Evolutionary conservation across 1,139 yeast species (phyloP), one percentile per base, ranked within the genome.

Genomic region (Kazachstania sp.): DNA sequence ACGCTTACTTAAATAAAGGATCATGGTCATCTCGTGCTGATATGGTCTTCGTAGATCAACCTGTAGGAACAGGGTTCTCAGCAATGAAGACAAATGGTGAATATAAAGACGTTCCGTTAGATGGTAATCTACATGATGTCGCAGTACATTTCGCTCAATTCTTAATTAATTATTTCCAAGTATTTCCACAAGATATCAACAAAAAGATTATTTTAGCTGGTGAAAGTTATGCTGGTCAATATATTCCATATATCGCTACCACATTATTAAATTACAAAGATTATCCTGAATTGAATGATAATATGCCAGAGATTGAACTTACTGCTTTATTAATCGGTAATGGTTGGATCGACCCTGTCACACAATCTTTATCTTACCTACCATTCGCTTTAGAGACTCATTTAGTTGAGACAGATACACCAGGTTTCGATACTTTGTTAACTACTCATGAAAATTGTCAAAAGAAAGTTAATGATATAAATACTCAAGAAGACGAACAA

Each of bases 191-290:
- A 45, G 88, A 86, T 54, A 56, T 67, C 12, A 61, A 62, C 13
- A 81, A 85, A 53, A 85, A 86, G 34, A 69, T 92, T 4, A 81
- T 79, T 55, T 65, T 92, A 43, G 95, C 96, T 0, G 99, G 99
- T 26, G 98, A 92, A 67, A 86, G 95, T 56, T 94, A 83, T 68
- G 97, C 98, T 1, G 99, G 99, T 23, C 97, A 92, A 64, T 92
- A 87, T 64, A 84, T 92, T 49, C 98, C 98, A 1, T 86, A 84
- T 64, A 77, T 90, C 49, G 95, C 94, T 0, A 69, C 75, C 43
- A 80, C 78, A 1, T 73, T 90, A 16, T 58, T 79, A 46, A 26
- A 35, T 19, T 16, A 7, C 4, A 28, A 26, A 30, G 2, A 16
- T 5, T 23, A 31, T 16, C 34, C 38, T 12, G 30, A 13, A n/a